Evolutionary conservation across 345 rosid species (phyloP), one percentile per base, ranked within the genome.

Genomic region (Salix suchowensis): DNA sequence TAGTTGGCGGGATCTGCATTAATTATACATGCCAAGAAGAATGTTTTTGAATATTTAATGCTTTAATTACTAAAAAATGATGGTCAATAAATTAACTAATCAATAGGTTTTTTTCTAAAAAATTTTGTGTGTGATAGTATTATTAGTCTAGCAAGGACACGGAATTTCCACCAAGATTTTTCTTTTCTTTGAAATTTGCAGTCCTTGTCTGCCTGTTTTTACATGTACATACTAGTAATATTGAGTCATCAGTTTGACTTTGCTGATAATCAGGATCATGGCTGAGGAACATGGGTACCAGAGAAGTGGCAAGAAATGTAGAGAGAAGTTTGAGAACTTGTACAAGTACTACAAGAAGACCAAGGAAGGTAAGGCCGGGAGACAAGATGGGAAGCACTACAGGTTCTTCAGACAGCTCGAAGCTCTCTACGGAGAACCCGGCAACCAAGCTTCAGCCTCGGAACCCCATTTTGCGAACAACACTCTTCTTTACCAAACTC

Each of bases 271-370:
- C 50, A 96, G 99, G 91, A 91, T 91, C 67, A 87, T 96, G 99
- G 85, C 83, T 21, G 96, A 94, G 78, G 99, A 96, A 71, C 93
- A 96, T 87, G 99, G 98, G 28, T 94, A 94, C 77, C 96, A 89
- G 71, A 87, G 98, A 81, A 94, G 88, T 83, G 99, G 99, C 60
- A 96, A 94, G 87, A 96, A 96, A 83, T 96, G 99, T 88, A 88
- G 98, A 74, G 99, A 96, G 72, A 96, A 96, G 81, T 96, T 96
- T 71, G 98, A 96, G 82, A 96, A 94, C 82, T 88, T 96, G 83
- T 96, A 96, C 85, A 96, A 96, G 71, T 96, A 96, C 75, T 96
- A 96, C 85, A 94, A 89, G 89, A 96, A 96, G 88, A 96, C 99
- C 4, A 96, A 92, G 80, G 98, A 94, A 85, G 97, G 98, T 18